Percentiles rank a stretch among this genome's conserved stretches.
phyloP scores from a whole-genome alignment of 2,329 filamentous ascomycete genomes.

The Acarospora socialis region DNA sequence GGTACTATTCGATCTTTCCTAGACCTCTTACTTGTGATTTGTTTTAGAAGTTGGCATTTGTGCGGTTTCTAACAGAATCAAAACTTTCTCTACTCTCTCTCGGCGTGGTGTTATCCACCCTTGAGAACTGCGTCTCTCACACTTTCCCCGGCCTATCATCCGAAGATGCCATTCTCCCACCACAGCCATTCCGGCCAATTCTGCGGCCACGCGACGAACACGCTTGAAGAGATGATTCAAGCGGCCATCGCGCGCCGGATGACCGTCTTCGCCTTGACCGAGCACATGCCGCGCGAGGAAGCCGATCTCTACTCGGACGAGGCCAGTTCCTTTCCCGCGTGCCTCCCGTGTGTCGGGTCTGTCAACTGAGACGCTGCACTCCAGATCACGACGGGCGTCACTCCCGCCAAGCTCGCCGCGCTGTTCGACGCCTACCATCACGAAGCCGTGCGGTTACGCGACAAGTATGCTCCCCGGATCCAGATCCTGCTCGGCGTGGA shows the following conservation, averaged over 20 bases:
- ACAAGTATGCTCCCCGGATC: conserved; percentile 56
- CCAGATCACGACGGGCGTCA: conserved; percentile 33
- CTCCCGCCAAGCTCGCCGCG: conserved; percentile 29
- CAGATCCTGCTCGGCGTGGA: conserved; percentile 82
- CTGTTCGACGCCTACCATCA: conserved; percentile 58
- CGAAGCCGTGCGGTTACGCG: conserved; percentile 61
- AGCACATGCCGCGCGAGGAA: conserved; percentile 79
- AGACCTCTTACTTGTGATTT: too few relatives aligned
- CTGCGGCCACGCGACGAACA: conserved; percentile 78
- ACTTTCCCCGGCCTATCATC: too few relatives aligned
- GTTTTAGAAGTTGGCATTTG: too few relatives aligned
- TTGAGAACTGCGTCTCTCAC: conserved; percentile 8
- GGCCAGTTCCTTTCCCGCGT: conserved; percentile 27
- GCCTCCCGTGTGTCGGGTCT: conserved; percentile 1
- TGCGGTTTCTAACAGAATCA: too few relatives aligned
- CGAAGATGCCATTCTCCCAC: conserved; percentile 90
- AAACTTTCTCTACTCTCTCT: too few relatives aligned
- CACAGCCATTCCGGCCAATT: conserved; percentile 98
- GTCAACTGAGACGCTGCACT: conserved; percentile 15
- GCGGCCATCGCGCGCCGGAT: conserved; percentile 66
- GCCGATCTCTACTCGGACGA: conserved; percentile 89
- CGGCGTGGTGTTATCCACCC: too few relatives aligned
- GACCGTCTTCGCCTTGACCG: conserved; percentile 73
- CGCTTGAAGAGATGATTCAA: conserved; percentile 69
- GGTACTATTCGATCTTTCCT: too few relatives aligned